A percentile compares a stretch with the other conserved stretches of the same genome.
phyloP scores from a whole-genome alignment of 805 yeast genomes.

The Candida golubevii region DNA sequence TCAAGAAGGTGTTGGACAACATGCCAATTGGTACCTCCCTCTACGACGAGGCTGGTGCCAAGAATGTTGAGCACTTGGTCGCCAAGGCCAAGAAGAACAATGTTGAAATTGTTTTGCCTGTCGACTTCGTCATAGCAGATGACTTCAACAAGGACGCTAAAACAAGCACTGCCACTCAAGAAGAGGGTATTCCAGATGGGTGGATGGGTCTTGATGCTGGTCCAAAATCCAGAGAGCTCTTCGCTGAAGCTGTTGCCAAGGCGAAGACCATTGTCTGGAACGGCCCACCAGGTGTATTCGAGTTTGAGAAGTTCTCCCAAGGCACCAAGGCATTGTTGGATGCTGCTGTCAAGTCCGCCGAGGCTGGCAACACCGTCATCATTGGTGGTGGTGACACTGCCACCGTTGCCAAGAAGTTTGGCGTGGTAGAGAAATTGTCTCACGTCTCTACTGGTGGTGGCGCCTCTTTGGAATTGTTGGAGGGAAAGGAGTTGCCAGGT shows the following conservation, averaged over 20 bases:
- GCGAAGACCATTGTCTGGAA: slow-evolving; percentile 99
- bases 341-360: slow-evolving; percentile 82
- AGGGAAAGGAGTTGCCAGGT: slow-evolving; percentile 99
- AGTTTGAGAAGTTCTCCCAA: slow-evolving; percentile 84
- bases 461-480: slow-evolving; percentile 97
- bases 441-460: slow-evolving; percentile 99
- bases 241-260: slow-evolving; percentile 75
- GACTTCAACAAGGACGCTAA: slow-evolving; percentile 88
- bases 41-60: slow-evolving; percentile 91
- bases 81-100: slow-evolving; percentile 95
- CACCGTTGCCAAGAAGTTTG: slow-evolving; percentile 97
- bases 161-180: slow-evolving; percentile 78
- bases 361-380: slow-evolving; percentile 88
- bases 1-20: slow-evolving; percentile 86
- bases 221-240: slow-evolving; percentile 78
- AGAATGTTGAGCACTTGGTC: slow-evolving; percentile 85
- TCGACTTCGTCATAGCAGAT: slow-evolving; percentile 95
- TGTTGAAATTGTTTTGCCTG: slow-evolving; percentile 91
- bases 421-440: slow-evolving; percentile 92
- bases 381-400: slow-evolving; percentile 99
- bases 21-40: slow-evolving; percentile 89
- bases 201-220: slow-evolving; percentile 97
- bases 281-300: slow-evolving; percentile 99
- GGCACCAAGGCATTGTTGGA: slow-evolving; percentile 92
- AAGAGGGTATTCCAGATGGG: slow-evolving; percentile 88